Evolutionary conservation across 768 basidiomycete genomes (phyloP).

Genomic region (Lactarius tabidus): DNA sequence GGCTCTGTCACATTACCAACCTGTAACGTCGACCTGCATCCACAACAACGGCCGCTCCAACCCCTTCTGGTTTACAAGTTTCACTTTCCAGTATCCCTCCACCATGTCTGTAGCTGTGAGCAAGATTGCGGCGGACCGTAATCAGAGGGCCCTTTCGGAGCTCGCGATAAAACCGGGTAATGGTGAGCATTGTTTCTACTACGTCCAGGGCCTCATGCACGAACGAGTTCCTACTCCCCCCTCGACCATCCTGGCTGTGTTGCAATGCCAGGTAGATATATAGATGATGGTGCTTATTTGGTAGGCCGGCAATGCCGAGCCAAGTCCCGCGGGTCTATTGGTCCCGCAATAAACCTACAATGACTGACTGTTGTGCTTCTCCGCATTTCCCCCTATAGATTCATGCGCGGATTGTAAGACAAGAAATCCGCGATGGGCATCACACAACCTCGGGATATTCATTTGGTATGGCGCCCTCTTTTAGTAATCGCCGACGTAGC

Average conservation of each 20-base stretch:
- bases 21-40: neutral
- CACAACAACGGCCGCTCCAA: neutral
- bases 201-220: neutral
- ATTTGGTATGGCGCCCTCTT: constrained; percentile 53
- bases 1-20: neutral
- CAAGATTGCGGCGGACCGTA: constrained; percentile 22
- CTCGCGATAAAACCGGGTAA: constrained; percentile 20
- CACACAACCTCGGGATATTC: constrained; percentile 84
- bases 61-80: neutral
- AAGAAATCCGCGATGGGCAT: constrained; percentile 86
- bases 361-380: constrained; percentile 9
- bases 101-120: constrained; percentile 21
- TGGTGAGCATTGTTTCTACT: constrained; percentile 10
- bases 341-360: neutral
- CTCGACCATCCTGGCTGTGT: neutral
- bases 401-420: constrained; percentile 89
- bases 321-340: neutral
- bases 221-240: neutral
- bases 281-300: neutral
- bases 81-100: neutral
- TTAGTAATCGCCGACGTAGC: constrained; percentile 10
- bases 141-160: constrained; percentile 22
- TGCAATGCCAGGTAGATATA: neutral
- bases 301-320: constrained; percentile 4
- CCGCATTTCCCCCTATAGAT: constrained; percentile 43